Percentiles rank a stretch among this genome's conserved stretches.
phyloP scores from a whole-genome alignment of 1,139 yeast species.

The Tardiomyces digboiensis region DNA sequence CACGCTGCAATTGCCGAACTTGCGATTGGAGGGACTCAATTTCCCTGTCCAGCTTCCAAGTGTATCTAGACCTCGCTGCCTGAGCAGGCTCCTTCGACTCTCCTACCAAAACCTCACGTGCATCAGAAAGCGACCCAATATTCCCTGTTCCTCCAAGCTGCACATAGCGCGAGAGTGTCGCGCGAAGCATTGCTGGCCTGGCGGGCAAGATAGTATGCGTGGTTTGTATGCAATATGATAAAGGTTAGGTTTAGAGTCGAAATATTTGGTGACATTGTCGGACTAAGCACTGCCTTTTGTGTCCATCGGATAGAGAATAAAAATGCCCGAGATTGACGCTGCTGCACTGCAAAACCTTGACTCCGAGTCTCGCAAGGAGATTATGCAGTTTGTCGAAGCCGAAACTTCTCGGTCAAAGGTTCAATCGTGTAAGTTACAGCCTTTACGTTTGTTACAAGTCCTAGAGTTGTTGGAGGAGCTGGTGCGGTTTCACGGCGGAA shows the following conservation, averaged over 20 bases:
- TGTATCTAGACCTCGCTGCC: not conserved
- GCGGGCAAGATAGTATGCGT: not conserved
- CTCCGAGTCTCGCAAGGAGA: conserved; percentile 62
- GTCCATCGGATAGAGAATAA: too few species aligned
- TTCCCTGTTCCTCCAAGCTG: not conserved
- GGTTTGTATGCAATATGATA: not conserved
- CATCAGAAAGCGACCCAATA: not conserved
- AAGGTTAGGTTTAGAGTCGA: not conserved
- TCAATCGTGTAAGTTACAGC: conserved; percentile 35
- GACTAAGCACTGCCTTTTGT: too few species aligned
- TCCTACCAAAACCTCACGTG: not conserved
- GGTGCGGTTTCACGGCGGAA: too few species aligned
- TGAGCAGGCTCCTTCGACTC: not conserved
- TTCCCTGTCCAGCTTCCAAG: not conserved
- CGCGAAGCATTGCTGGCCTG: not conserved
- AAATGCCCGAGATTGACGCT: conserved; percentile 55
- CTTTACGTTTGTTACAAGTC: too few species aligned
- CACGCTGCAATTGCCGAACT: not conserved
- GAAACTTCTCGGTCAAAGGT: conserved; percentile 87
- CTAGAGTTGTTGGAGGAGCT: too few species aligned
- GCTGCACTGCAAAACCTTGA: conserved; percentile 56
- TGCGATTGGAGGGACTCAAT: not conserved
- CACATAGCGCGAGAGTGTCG: not conserved
- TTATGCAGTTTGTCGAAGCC: conserved; percentile 64
- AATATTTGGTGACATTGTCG: too few species aligned